Evolutionary conservation across 495 filamentous ascomycete genomes (phyloP).

Genomic region (Letharia lupina): DNA sequence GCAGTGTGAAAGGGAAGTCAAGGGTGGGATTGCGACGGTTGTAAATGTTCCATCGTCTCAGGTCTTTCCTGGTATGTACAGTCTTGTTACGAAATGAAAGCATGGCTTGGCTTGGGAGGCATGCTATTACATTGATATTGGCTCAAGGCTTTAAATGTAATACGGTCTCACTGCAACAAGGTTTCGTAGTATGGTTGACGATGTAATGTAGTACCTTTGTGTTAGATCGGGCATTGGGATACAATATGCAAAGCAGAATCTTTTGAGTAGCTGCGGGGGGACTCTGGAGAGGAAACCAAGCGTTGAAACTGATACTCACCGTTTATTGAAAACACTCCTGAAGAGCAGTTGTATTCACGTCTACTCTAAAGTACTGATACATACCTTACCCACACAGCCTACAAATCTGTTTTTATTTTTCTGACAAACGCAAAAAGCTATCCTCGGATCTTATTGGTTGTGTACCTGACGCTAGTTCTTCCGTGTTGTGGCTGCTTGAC

Average conservation of each 20-base stretch:
- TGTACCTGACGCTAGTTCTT: no score
- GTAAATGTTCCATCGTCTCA: background rate
- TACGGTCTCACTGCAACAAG: background rate
- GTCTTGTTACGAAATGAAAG: background rate
- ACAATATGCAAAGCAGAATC: background rate
- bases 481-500: no score
- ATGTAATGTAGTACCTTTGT: background rate
- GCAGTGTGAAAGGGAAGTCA: constrained; percentile 9
- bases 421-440: no score
- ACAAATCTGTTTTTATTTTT: no score
- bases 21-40: constrained; percentile 12
- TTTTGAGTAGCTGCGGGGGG: background rate
- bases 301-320: background rate
- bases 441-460: no score
- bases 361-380: no score
- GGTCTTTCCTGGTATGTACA: background rate
- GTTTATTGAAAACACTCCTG: no score
- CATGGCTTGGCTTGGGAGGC: constrained; percentile 2
- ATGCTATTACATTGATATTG: constrained; percentile 1
- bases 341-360: no score
- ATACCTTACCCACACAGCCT: no score
- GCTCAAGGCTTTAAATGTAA: background rate
- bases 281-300: background rate
- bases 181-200: background rate
- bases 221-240: background rate